phyloP scores from a whole-genome alignment of 2,329 filamentous ascomycete genomes.

The Calonectria pseudoturangicola region DNA sequence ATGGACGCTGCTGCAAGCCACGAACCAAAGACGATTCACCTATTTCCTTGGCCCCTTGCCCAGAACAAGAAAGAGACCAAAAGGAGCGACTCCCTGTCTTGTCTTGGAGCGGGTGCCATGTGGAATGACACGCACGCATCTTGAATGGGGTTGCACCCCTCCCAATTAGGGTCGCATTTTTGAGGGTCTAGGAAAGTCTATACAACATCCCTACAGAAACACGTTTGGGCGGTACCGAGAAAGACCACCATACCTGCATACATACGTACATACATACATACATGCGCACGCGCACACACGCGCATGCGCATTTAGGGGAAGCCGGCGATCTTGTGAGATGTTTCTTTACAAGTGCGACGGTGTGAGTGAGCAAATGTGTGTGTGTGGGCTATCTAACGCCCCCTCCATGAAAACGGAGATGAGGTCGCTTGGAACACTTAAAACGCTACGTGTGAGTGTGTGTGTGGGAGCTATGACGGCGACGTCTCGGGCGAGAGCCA shows the following conservation, averaged over 20 bases:
- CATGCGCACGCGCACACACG: not conserved
- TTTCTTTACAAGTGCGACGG: not conserved
- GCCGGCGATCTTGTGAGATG: not conserved
- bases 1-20: slow-evolving; percentile 48
- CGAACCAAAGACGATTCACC: slow-evolving; percentile 28
- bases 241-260: too few relatives aligned
- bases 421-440: not conserved
- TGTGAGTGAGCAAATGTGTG: not conserved
- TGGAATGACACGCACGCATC: slow-evolving; percentile 32
- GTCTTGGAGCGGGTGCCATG: slow-evolving; percentile 36
- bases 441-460: slow-evolving; percentile 1
- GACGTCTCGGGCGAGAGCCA: slow-evolving; percentile 19
- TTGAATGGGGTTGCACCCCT: slow-evolving; percentile 10
- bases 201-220: slow-evolving; percentile 2
- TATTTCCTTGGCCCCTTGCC: slow-evolving; percentile 23
- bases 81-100: slow-evolving; percentile 35
- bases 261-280: too few relatives aligned
- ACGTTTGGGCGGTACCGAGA: not conserved
- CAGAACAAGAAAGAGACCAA: slow-evolving; percentile 30
- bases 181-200: not conserved
- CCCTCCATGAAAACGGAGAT: not conserved
- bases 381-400: slow-evolving; percentile 6
- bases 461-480: slow-evolving; percentile 6
- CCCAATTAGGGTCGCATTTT: slow-evolving; percentile 15
- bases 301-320: not conserved